Evolutionary conservation across 1,139 yeast genomes (phyloP), one percentile per base, ranked within the genome.

Genomic region (Candida frijolesensis): DNA sequence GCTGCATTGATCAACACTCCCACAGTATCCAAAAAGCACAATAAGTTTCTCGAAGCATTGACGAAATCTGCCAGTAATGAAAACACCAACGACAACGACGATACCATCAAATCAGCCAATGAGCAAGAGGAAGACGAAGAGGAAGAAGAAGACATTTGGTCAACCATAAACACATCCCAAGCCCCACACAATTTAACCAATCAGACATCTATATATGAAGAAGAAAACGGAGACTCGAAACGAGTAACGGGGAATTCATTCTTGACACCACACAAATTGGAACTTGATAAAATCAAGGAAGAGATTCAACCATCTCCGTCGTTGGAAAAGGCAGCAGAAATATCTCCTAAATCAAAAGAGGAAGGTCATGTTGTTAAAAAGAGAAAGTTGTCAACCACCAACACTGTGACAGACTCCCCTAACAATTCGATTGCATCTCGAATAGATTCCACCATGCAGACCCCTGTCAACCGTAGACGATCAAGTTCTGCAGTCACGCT

Each of bases 341-440:
- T 47, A n/a, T 42, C 51, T 3, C 48, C 51, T 16, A 49, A 34
- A 30, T 30, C 42, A 16, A 14, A 14, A 11, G 39, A 27, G 22
- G 40, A 27, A 12, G 38, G 38, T 8, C 32, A 41, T 37, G 37
- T 46, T 7, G 46, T 25, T 9, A 44, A 51, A 44, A 48, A 50
- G 44, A 44, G 58, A 30, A 54, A 52, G 39, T 19, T 56, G 25
- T 45, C 54, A n/a, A 12, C 14, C 18, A 38, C 18, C 19, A 34
- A 41, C 30, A 40, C 22, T 33, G 47, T 60, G 6, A 55, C 57
- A 6, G 71, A 63, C 38, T 68, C 79, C 3, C 80, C 79, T 1
- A 72, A 70, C 50, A 63, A 68, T 51, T 64, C 71, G 8, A 62
- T 73, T 42, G 80, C 80, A 30, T 64, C 76, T 1, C 69, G 67